Base-by-base conservation (phyloP, 176 grass and related monocot species). In the Triticum urartu region DNA sequence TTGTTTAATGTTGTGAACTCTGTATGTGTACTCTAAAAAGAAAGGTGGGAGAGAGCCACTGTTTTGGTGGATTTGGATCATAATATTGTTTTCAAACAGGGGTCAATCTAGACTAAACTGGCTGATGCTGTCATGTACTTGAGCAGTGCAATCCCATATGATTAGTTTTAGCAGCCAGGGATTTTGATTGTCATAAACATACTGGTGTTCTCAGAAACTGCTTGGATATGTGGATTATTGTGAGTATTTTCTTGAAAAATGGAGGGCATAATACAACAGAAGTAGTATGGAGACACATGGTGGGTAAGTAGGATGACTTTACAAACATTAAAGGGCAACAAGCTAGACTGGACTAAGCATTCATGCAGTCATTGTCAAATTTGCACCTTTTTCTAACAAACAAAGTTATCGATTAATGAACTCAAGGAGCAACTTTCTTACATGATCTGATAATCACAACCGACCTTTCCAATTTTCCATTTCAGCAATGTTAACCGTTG, bases 401-500 rank as follows among this genome's bases (percentile, higher is more conserved):
- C 28, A 0, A 64, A 85, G 20, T 34, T 36, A 63, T 43, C 77
- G 24, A 30, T 36, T 52, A n/a, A 47, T 76, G 35, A 12, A 4
- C 64, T 26, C 6, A 42, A 90, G 52, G 73, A 80, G 25, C 47
- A 68, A n/a, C 50, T 68, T 81, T 32, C 4, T 80, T 86, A 13
- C 50, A 70, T 83, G 32, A 39, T 83, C 84, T 70, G n/a, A 33
- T 83, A 81, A 70, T 48, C 32, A 20, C 63, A 81, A 77, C 13
- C 18, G 42, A 24, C 10, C 22, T 88, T 67, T 80, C 36, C 7
- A 62, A 81, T 25, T 91, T 77, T 80, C 47, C 20, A 39, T 91
- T 87, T 70, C 86, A 98, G 96, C 96, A 39, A 50, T 98, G 93
- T 80, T 98, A 82, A 94, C 96, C 5, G 96, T 98, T 5, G 89